Conservation (phyloP, 768 basidiomycete species). For the Coprinellus aureogranulatus region DNA sequence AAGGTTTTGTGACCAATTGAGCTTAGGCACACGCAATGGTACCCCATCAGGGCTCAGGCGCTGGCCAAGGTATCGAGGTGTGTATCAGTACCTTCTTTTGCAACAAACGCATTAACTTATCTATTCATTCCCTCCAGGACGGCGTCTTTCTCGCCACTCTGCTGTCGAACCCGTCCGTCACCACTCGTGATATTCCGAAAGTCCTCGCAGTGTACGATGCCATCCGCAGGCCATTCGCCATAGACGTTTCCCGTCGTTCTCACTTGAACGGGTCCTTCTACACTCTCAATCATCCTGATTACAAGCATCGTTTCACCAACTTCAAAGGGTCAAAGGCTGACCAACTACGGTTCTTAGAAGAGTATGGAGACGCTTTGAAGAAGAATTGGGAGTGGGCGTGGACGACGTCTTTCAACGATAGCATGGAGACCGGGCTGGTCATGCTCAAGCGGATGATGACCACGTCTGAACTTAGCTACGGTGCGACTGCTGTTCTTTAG, state of each 20-base stretch:
- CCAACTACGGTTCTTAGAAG: conserved; percentile 22
- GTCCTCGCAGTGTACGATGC: conserved; percentile 38
- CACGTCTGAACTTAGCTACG: not conserved
- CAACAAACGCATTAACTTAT: conserved; percentile 33
- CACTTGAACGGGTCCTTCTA: conserved; percentile 33
- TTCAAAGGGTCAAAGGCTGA: conserved; percentile 11
- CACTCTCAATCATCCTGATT: conserved; percentile 28
- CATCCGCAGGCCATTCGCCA: conserved; percentile 35
- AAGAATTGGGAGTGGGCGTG: conserved; percentile 40
- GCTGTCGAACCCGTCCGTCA: conserved; percentile 36
- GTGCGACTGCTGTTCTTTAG: conserved; percentile 4
- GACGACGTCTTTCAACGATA: conserved; percentile 36
- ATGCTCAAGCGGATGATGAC: conserved; percentile 10
- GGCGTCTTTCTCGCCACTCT: conserved; percentile 37
- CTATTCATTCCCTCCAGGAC: conserved; percentile 31
- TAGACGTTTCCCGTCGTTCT: conserved; percentile 26
- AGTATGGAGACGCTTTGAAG: conserved; percentile 26
- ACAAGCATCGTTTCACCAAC: conserved; percentile 20
- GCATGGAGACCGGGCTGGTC: conserved; percentile 6
- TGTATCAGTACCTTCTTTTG: not conserved
- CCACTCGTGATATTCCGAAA: conserved; percentile 17
- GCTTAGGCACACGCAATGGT: conserved; percentile 44
- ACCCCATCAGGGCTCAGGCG: conserved; percentile 48
- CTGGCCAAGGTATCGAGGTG: conserved; percentile 49
- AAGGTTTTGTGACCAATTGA: not conserved